A percentile compares a stretch with the other conserved stretches of the same genome.
phyloP scores from a whole-genome alignment of 2,329 filamentous ascomycete species.

The Talaromyces sp. region DNA sequence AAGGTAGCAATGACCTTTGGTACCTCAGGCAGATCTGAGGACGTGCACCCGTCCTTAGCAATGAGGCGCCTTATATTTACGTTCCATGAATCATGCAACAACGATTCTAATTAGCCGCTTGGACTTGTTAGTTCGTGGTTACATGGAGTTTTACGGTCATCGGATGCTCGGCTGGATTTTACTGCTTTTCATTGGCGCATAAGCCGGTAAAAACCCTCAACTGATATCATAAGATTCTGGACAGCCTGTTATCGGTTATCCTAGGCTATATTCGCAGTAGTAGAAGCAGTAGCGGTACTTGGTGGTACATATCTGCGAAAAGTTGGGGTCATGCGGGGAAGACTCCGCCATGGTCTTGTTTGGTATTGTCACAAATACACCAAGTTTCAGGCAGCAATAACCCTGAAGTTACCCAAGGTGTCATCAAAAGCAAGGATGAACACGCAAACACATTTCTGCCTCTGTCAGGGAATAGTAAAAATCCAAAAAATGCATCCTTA shows the following conservation, averaged over 20 bases:
- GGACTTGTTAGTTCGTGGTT: neutral
- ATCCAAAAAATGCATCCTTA: too few species aligned
- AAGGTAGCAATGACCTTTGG: slow-evolving; percentile 1
- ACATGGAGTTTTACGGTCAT: neutral
- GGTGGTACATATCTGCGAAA: too few species aligned
- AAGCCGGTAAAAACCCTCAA: neutral
- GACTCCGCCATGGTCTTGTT: neutral
- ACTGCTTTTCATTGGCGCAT: neutral
- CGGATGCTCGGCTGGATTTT: neutral
- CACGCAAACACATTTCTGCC: too few species aligned
- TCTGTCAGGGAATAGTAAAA: neutral
- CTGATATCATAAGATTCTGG: neutral
- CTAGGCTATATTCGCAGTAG: neutral
- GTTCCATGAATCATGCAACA: neutral
- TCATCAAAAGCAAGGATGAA: too few species aligned
- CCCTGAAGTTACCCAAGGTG: neutral
- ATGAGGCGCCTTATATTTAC: neutral
- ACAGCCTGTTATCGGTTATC: neutral
- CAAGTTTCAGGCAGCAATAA: neutral
- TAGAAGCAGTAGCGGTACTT: neutral
- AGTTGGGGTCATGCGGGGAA: slow-evolving; percentile 1
- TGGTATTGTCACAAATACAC: neutral
- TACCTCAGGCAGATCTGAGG: neutral
- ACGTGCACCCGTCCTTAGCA: neutral
- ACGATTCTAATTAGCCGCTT: neutral